phyloP scores from a whole-genome alignment of 768 basidiomycete species.

The Macrocybe gigantea region DNA sequence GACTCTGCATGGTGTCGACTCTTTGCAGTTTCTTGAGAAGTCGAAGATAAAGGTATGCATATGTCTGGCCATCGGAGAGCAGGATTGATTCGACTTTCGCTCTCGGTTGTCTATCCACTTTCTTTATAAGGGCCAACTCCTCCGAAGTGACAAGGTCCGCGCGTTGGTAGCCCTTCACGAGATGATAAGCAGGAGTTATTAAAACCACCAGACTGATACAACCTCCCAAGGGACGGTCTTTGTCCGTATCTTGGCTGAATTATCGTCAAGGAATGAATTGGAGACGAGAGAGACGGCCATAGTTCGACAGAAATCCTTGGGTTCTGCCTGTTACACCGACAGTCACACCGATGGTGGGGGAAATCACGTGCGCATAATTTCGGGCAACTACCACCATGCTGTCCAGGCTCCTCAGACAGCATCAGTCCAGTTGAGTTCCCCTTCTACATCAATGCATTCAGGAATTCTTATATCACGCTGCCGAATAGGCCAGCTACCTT shows the following conservation, averaged over 20 bases:
- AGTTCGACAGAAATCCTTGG: constrained; percentile 7
- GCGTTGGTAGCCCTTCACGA: constrained; percentile 83
- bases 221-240: constrained; percentile 99
- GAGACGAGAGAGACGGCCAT: constrained; percentile 79
- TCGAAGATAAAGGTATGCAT: constrained; percentile 84
- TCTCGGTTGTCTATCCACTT: constrained; percentile 76
- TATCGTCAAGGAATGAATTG: constrained; percentile 82
- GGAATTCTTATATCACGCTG: too few species aligned
- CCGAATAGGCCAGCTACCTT: not conserved
- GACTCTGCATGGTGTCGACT: constrained; percentile 82
- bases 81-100: constrained; percentile 71
- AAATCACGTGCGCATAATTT: too few species aligned
- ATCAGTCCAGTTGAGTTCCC: too few species aligned
- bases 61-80: constrained; percentile 75
- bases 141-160: constrained; percentile 85
- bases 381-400: too few species aligned
- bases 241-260: constrained; percentile 78
- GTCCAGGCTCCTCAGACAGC: too few species aligned
- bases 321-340: not conserved
- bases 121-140: constrained; percentile 85
- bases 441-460: too few species aligned
- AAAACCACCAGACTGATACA: constrained; percentile 7
- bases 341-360: too few species aligned
- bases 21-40: constrained; percentile 80
- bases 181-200: constrained; percentile 3